phyloP scores from a whole-genome alignment of 176 grass and related monocot species.

The Oryza nivara region DNA sequence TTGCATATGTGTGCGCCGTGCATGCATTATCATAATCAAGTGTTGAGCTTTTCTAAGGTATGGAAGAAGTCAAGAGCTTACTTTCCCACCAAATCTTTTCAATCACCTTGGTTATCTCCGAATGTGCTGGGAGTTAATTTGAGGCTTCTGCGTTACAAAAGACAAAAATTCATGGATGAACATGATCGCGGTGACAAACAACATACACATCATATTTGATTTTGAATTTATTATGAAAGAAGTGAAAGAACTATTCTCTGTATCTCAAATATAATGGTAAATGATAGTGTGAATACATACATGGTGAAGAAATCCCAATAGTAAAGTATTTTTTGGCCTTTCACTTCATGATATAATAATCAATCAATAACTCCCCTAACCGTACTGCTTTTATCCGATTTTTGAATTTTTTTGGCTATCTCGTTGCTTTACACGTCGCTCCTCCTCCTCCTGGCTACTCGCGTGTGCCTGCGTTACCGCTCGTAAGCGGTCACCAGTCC shows the following conservation, averaged over 20 bases:
- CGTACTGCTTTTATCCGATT: too few relatives aligned
- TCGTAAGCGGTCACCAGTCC: too few relatives aligned
- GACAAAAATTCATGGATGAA: neutral
- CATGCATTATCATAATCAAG: neutral
- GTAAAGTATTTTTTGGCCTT: neutral
- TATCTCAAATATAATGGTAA: neutral
- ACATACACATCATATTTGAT: neutral
- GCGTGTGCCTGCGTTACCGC: too few relatives aligned
- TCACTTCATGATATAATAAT: neutral
- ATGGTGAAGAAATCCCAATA: too few relatives aligned
- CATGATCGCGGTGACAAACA: neutral
- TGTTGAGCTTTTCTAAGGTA: neutral
- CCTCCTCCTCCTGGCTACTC: too few relatives aligned
- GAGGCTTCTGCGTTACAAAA: too few relatives aligned
- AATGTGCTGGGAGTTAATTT: neutral
- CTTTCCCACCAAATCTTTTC: constrained; percentile 1
- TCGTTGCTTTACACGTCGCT: too few relatives aligned
- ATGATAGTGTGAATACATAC: neutral
- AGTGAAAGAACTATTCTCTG: neutral
- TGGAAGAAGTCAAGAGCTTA: neutral
- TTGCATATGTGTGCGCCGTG: neutral
- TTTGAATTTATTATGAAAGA: neutral
- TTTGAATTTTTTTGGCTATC: too few relatives aligned
- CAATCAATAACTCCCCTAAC: too few relatives aligned
- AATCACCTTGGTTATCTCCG: neutral